Evolutionary conservation across 495 filamentous ascomycete species (phyloP).

Genomic region (Aspergillus carlsbadensis): DNA sequence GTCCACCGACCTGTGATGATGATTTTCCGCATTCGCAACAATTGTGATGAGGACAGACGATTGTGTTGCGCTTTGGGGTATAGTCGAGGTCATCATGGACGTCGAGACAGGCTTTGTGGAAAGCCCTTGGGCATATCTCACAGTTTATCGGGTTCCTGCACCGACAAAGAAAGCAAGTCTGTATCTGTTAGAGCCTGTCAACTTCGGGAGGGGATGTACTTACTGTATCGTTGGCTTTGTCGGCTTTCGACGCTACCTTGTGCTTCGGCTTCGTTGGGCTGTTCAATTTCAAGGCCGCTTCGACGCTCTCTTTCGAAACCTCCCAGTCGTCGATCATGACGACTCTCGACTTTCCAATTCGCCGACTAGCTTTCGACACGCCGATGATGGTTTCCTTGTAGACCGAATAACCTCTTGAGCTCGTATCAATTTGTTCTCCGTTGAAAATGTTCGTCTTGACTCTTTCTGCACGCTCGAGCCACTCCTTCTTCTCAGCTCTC

Average conservation of each 20-base stretch:
- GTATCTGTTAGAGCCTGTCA: conserved; percentile 2
- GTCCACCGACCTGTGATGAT: conserved; percentile 55
- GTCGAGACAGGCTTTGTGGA: conserved; percentile 54
- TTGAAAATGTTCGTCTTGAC: conserved; percentile 61
- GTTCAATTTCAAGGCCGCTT: conserved; percentile 28
- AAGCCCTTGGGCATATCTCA: conserved; percentile 55
- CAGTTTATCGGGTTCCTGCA: conserved; percentile 48
- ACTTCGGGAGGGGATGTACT: background rate
- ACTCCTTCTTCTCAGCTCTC: conserved; percentile 53
- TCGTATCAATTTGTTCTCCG: conserved; percentile 34
- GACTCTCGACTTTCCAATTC: conserved; percentile 58
- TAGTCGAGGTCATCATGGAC: conserved; percentile 22
- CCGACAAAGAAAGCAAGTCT: conserved; percentile 58
- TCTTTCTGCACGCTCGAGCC: conserved; percentile 58
- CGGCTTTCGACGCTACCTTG: conserved; percentile 37
- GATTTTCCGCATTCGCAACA: conserved; percentile 55
- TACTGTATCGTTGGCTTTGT: conserved; percentile 50
- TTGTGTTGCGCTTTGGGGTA: conserved; percentile 29
- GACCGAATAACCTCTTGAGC: conserved; percentile 36
- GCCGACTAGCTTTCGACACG: conserved; percentile 21
- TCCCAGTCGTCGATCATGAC: conserved; percentile 60
- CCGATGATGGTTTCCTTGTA: conserved; percentile 23
- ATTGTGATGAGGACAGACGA: conserved; percentile 59
- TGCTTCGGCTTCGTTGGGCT: conserved; percentile 51
- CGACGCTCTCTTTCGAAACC: conserved; percentile 58